These are phyloP conservation scores for Fusarium pilosicola DNA, from an alignment of 2,329 filamentous ascomycete genomes.

Conservation along the genomic window DNA sequence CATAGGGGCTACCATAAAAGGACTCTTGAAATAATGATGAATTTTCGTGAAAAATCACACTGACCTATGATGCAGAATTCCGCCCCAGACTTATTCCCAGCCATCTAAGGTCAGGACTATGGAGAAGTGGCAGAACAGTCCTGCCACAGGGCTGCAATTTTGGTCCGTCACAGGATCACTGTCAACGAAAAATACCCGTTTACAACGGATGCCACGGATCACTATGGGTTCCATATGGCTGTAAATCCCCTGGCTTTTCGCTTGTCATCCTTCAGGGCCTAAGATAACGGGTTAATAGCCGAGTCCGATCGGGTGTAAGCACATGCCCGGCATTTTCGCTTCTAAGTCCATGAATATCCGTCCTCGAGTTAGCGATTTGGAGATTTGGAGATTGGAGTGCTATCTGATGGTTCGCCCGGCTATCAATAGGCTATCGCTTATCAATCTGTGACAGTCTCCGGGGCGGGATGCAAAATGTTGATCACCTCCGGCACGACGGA, in stretches of 20 bases:
- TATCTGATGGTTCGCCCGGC: conserved; percentile 4
- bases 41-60: not conserved
- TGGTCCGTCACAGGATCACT: conserved; percentile 39
- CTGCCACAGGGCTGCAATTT: conserved; percentile 41
- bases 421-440: conserved; percentile 15
- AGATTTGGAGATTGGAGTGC: conserved; percentile 18
- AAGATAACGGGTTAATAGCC: conserved; percentile 23
- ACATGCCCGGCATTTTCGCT: conserved; percentile 35
- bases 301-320: conserved; percentile 40
- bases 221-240: conserved; percentile 33
- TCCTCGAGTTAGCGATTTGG: conserved; percentile 11
- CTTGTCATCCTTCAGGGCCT: conserved; percentile 9
- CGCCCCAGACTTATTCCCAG: not conserved
- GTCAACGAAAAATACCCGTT: conserved; percentile 45
- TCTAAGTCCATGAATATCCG: conserved; percentile 26
- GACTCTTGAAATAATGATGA: not conserved
- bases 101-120: not conserved
- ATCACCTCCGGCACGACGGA: conserved; percentile 16
- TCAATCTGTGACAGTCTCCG: conserved; percentile 9
- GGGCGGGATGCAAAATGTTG: conserved; percentile 1
- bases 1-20: not conserved
- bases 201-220: conserved; percentile 43
- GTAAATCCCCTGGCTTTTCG: conserved; percentile 34
- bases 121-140: conserved; percentile 2
- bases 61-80: not conserved